phyloP scores from a whole-genome alignment of 2,329 filamentous ascomycete genomes.

The Didymella pinodella region DNA sequence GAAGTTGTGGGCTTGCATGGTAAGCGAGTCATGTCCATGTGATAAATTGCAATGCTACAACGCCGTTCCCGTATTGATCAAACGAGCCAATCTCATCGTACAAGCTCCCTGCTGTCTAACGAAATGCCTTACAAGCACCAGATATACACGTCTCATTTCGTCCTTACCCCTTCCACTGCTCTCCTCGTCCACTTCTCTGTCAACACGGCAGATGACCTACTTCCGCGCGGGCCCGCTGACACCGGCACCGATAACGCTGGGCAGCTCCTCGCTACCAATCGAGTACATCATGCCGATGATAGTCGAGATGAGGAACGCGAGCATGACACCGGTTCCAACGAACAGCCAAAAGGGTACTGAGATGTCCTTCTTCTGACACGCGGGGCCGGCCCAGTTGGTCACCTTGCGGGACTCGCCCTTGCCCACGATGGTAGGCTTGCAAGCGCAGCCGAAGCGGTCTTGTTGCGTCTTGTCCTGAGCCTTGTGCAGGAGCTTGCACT shows the following conservation, averaged over 20 bases:
- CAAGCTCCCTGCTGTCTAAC: constrained; percentile 29
- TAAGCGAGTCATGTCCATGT: constrained; percentile 15
- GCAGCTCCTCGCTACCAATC: constrained; percentile 86
- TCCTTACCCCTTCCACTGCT: neutral
- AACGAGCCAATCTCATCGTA: constrained; percentile 36
- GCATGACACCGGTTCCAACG: constrained; percentile 73
- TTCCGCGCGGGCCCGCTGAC: constrained; percentile 70
- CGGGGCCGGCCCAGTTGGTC: constrained; percentile 81
- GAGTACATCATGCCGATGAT: constrained; percentile 80
- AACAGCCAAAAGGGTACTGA: constrained; percentile 91
- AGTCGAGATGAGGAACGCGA: constrained; percentile 73
- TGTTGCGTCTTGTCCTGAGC: constrained; percentile 50
- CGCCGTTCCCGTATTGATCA: constrained; percentile 42
- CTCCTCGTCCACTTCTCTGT: neutral
- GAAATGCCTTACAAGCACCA: constrained; percentile 35
- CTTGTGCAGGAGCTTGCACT: constrained; percentile 73
- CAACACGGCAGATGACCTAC: constrained; percentile 29
- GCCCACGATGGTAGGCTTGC: constrained; percentile 66
- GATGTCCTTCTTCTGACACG: constrained; percentile 91
- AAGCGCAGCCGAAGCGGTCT: constrained; percentile 82
- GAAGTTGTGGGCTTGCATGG: neutral
- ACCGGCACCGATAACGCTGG: constrained; percentile 94
- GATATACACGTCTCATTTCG: constrained; percentile 35
- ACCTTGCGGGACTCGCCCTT: constrained; percentile 61
- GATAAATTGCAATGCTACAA: constrained; percentile 44